phyloP scores from a whole-genome alignment of 345 rosid species.

The Orychophragmus violaceus region DNA sequence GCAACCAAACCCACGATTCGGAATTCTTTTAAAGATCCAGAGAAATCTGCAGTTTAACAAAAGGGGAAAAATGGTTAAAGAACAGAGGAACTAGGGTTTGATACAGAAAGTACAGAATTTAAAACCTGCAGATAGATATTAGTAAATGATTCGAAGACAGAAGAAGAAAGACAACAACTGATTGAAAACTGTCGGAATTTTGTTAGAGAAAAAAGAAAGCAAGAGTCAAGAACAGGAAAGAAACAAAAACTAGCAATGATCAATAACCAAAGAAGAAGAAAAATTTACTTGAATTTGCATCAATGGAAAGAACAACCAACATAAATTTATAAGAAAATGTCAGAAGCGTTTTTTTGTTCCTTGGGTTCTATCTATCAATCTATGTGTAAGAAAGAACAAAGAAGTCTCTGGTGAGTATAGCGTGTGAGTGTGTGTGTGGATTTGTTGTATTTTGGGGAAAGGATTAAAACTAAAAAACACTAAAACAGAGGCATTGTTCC shows the following conservation, averaged over 20 bases:
- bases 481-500: constrained; percentile 29
- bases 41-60: constrained; percentile 25
- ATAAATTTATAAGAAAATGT: constrained; percentile 6
- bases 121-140: background rate
- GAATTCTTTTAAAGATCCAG: constrained; percentile 9
- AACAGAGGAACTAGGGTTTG: constrained; percentile 8
- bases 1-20: background rate
- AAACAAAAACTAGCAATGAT: background rate
- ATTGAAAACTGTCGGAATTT: background rate
- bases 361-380: background rate
- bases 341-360: background rate
- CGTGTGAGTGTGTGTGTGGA: constrained; percentile 5
- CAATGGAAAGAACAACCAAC: background rate
- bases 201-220: background rate
- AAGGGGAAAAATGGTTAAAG: background rate
- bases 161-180: background rate
- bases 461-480: constrained; percentile 7
- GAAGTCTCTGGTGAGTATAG: constrained; percentile 4
- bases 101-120: constrained; percentile 1
- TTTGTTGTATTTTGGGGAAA: too few relatives aligned
- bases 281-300: constrained; percentile 37
- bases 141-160: constrained; percentile 3
- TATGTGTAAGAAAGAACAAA: background rate
- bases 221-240: background rate
- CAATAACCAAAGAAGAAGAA: constrained; percentile 2